Evolutionary conservation across 2,329 filamentous ascomycete species (phyloP).

Genomic region (Xylariaceae sp.): DNA sequence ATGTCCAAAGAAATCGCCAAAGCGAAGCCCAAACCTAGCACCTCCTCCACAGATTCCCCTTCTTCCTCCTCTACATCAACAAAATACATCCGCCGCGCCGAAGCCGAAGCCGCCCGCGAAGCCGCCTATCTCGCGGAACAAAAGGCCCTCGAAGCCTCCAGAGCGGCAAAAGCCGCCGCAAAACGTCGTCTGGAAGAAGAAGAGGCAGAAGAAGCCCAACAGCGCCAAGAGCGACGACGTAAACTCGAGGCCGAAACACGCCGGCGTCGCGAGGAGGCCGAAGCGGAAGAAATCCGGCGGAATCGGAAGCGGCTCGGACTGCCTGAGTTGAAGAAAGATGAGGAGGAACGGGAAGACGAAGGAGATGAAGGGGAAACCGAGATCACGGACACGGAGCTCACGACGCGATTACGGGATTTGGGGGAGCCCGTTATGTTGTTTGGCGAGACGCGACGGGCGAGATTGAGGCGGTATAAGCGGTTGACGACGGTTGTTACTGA

Average conservation of each 20-base stretch:
- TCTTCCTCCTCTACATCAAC: too few species aligned
- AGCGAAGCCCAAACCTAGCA: slow-evolving; percentile 48
- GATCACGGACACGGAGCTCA: slow-evolving; percentile 65
- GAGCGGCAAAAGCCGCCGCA: slow-evolving; percentile 61
- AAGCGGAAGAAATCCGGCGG: slow-evolving; percentile 65
- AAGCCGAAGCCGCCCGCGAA: slow-evolving; percentile 76
- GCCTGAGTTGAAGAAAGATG: slow-evolving; percentile 53
- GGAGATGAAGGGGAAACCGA: slow-evolving; percentile 49
- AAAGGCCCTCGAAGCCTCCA: slow-evolving; percentile 64
- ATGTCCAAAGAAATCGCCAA: slow-evolving; percentile 93
- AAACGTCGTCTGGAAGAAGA: slow-evolving; percentile 92
- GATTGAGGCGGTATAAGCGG: slow-evolving; percentile 65
- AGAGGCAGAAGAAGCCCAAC: slow-evolving; percentile 61
- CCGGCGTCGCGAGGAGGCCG: slow-evolving; percentile 63
- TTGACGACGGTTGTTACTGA: slow-evolving; percentile 58
- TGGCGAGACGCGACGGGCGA: slow-evolving; percentile 68
- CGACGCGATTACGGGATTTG: slow-evolving; percentile 61
- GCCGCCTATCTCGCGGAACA: slow-evolving; percentile 80
- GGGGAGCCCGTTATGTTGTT: slow-evolving; percentile 73
- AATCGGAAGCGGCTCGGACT: slow-evolving; percentile 73
- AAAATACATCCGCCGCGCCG: slow-evolving; percentile 76
- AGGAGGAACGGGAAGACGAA: slow-evolving; percentile 41
- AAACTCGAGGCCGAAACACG: slow-evolving; percentile 76
- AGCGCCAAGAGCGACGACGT: slow-evolving; percentile 75
- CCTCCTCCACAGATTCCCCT: too few species aligned